phyloP scores from a whole-genome alignment of 192 early-diverging fungal species.

The Thamnidium elegans region DNA sequence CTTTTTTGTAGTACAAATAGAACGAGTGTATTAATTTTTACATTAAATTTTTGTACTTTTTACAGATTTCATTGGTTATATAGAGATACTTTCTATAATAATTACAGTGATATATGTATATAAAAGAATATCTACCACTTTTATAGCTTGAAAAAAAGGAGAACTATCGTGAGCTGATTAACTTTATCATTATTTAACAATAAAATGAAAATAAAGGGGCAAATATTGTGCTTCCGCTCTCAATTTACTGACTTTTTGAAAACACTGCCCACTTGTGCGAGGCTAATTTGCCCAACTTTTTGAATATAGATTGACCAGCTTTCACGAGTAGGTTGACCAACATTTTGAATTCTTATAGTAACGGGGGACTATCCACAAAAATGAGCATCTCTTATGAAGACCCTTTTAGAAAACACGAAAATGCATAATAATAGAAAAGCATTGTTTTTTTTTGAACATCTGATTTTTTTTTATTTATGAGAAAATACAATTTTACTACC shows the following conservation, averaged over 20 bases:
- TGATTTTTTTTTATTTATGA: background rate
- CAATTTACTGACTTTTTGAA: slow-evolving; percentile 4
- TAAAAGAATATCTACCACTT: no score
- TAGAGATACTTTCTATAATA: no score
- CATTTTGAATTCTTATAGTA: slow-evolving; percentile 3
- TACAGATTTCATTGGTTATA: no score
- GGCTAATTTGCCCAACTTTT: background rate
- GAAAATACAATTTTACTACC: background rate
- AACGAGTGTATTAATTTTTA: no score
- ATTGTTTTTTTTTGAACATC: no score
- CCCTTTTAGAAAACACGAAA: slow-evolving; percentile 6
- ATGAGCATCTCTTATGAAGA: slow-evolving; percentile 5
- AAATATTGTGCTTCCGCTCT: background rate
- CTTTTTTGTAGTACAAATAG: no score
- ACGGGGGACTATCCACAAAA: background rate
- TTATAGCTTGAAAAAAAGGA: no score
- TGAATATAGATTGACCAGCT: slow-evolving; percentile 5
- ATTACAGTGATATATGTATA: no score
- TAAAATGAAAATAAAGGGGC: no score
- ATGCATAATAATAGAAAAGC: slow-evolving; percentile 1
- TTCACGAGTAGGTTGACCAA: background rate
- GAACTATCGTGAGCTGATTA: no score
- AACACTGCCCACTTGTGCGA: background rate
- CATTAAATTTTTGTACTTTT: no score
- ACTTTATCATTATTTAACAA: no score